Percentiles rank a stretch among this genome's conserved stretches.
Conservation (phyloP, 1,284 basidiomycete species). For the Malassezia obtusa region DNA sequence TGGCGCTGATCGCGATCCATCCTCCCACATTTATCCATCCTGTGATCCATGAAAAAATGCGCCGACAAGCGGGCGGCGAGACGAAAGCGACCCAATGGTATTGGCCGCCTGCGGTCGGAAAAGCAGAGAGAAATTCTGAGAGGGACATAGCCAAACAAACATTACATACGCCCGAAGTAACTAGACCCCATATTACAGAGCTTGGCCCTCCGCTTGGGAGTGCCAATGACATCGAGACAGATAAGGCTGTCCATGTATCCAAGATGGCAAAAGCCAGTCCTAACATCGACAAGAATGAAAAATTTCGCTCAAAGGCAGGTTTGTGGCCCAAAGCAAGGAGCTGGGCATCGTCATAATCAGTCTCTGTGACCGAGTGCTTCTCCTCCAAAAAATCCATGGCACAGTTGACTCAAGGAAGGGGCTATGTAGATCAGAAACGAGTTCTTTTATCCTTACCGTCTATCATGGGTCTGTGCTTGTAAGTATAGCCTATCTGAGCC, state of each 20-base stretch:
- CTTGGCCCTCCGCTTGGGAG: constrained; percentile 13
- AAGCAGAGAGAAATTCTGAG: constrained; percentile 18
- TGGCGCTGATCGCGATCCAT: constrained; percentile 49
- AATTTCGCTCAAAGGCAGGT: constrained; percentile 4
- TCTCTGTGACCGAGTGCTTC: background rate
- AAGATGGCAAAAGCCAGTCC: constrained; percentile 11
- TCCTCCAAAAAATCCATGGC: no score
- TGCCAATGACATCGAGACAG: constrained; percentile 32
- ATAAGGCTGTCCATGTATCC: constrained; percentile 18
- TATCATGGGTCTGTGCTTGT: background rate
- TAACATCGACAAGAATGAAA: constrained; percentile 10
- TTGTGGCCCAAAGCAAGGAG: background rate
- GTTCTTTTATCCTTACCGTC: background rate
- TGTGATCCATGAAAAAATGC: constrained; percentile 33
- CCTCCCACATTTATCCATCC: constrained; percentile 41
- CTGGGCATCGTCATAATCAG: background rate
- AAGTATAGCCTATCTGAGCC: background rate
- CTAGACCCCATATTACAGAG: constrained; percentile 4
- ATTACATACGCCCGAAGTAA: constrained; percentile 3
- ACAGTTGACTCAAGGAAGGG: no score
- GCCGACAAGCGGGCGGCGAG: constrained; percentile 32
- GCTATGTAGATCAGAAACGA: no score
- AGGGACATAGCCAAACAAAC: constrained; percentile 5
- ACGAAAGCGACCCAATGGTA: constrained; percentile 49
- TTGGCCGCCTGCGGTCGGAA: constrained; percentile 47